Percentiles rank a stretch among this genome's conserved stretches.
phyloP scores from a whole-genome alignment of 148 eudicot genomes.

The Chenopodium album region DNA sequence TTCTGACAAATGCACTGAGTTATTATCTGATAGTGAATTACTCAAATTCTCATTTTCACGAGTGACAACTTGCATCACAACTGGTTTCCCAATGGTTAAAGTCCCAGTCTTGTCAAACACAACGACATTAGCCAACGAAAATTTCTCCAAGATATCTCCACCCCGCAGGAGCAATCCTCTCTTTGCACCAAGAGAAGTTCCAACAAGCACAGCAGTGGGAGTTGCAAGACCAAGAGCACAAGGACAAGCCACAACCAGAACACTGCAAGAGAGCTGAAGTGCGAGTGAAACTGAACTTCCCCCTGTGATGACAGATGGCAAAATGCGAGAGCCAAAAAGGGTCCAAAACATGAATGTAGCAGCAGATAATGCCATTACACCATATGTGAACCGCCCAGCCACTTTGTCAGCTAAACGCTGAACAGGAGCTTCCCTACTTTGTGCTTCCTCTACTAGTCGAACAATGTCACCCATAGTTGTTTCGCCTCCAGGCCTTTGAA shows the following conservation, averaged over 20 bases:
- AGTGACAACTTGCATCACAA: slow-evolving; percentile 76
- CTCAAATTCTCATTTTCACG: slow-evolving; percentile 26
- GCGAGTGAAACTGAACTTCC: slow-evolving; percentile 83
- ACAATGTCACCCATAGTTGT: slow-evolving; percentile 92
- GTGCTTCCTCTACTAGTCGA: slow-evolving; percentile 95
- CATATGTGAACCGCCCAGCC: slow-evolving; percentile 94
- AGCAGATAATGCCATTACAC: slow-evolving; percentile 93
- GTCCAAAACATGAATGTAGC: slow-evolving; percentile 97
- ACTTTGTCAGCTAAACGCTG: slow-evolving; percentile 98
- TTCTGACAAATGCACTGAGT: slow-evolving; percentile 44
- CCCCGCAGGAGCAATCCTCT: slow-evolving; percentile 94
- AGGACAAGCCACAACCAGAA: slow-evolving; percentile 96
- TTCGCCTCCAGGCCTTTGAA: slow-evolving; percentile 90
- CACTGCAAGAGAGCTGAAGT: slow-evolving; percentile 95
- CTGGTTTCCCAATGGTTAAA: slow-evolving; percentile 85
- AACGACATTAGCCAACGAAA: slow-evolving; percentile 68
- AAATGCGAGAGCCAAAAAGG: slow-evolving; percentile 63
- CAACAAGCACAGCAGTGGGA: slow-evolving; percentile 98
- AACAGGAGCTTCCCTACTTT: slow-evolving; percentile 95
- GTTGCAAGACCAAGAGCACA: slow-evolving; percentile 99
- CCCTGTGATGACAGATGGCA: slow-evolving; percentile 66
- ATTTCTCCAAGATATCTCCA: slow-evolving; percentile 84
- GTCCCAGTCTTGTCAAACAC: slow-evolving; percentile 99
- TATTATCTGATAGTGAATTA: slow-evolving; percentile 24
- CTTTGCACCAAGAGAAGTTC: slow-evolving; percentile 96